Evolutionary conservation across 345 rosid species (phyloP).

Genomic region (Citrus unshiu): DNA sequence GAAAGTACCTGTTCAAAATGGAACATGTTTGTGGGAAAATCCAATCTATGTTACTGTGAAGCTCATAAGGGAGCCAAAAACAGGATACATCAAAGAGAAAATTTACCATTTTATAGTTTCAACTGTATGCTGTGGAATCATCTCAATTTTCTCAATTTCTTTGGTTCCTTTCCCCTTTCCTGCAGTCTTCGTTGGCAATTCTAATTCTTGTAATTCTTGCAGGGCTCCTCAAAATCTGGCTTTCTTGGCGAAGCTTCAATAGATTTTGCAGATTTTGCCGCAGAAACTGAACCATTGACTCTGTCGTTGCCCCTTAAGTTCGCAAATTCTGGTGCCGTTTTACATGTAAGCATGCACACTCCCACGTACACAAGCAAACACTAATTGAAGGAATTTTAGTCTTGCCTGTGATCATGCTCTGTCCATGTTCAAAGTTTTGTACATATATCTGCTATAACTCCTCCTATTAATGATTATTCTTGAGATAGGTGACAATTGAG

Average conservation of each 20-base stretch:
- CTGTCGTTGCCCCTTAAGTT: conserved; percentile 85
- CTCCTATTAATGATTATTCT: neutral
- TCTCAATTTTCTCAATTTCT: neutral
- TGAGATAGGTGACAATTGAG: conserved; percentile 65
- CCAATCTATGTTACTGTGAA: conserved; percentile 78
- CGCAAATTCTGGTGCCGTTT: conserved; percentile 81
- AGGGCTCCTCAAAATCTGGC: conserved; percentile 86
- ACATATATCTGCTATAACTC: neutral
- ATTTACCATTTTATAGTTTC: conserved; percentile 84
- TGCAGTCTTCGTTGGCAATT: neutral
- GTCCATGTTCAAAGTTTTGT: neutral
- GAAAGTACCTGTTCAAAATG: conserved; percentile 65
- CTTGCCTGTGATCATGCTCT: neutral
- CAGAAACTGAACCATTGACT: conserved; percentile 57
- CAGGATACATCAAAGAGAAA: conserved; percentile 74
- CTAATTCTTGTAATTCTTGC: conserved; percentile 21
- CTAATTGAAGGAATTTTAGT: neutral
- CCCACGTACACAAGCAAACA: neutral
- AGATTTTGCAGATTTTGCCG: conserved; percentile 82
- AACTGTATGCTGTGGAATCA: conserved; percentile 41
- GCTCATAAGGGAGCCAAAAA: conserved; percentile 54
- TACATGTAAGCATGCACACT: conserved; percentile 47
- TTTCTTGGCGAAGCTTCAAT: conserved; percentile 89
- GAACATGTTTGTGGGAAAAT: conserved; percentile 83
- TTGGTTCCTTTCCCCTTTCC: neutral